Conservation (phyloP, 78 protist genomes). For the Pigoraptor vietnamica region DNA sequence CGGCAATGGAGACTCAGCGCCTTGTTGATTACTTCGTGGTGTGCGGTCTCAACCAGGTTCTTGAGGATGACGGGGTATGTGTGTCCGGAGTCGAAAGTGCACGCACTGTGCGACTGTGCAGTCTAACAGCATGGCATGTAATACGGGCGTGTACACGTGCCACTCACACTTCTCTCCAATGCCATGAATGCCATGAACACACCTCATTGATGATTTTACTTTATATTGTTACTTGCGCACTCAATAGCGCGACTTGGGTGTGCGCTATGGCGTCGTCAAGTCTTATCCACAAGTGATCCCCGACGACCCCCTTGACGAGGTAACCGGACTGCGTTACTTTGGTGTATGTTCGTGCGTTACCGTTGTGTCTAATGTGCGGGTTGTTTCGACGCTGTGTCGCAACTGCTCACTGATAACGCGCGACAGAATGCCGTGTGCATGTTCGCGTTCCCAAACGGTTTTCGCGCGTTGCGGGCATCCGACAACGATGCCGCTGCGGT, state of each 20-base stretch:
- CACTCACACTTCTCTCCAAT: too few relatives aligned
- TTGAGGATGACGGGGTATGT: background rate
- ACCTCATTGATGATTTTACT: too few relatives aligned
- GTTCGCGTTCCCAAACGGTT: background rate
- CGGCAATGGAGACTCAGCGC: background rate
- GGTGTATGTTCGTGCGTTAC: too few relatives aligned
- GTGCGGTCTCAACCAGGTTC: background rate
- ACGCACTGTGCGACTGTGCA: background rate
- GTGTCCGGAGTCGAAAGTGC: background rate
- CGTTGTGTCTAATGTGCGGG: background rate
- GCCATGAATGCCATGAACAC: background rate
- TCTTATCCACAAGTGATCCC: background rate
- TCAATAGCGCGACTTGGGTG: background rate
- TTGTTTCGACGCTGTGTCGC: background rate
- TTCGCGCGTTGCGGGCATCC: background rate
- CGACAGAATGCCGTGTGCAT: background rate
- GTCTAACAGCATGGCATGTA: too few relatives aligned
- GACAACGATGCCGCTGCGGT: background rate
- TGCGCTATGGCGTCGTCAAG: background rate
- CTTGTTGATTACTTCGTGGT: background rate
- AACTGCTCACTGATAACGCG: background rate
- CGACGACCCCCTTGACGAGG: background rate
- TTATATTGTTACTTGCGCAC: background rate
- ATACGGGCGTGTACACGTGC: too few relatives aligned
- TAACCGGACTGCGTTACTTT: background rate